Evolutionary conservation across 371 early-diverging fungal species (phyloP).

Genomic region (Circinella minor): DNA sequence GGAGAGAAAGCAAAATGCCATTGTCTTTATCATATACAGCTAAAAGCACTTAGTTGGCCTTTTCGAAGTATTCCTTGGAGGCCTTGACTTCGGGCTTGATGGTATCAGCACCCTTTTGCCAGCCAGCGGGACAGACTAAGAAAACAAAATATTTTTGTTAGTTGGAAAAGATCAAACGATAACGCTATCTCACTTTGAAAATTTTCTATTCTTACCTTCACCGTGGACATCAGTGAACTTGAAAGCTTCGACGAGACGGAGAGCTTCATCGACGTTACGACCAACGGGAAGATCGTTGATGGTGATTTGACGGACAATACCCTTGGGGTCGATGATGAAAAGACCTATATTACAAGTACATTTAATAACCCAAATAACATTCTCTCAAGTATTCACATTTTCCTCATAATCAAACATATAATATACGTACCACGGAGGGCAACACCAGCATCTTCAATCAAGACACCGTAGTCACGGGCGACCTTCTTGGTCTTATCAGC

Average conservation of each 20-base stretch:
- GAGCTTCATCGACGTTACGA: constrained; percentile 71
- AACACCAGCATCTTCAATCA: constrained; percentile 66
- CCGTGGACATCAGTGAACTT: constrained; percentile 75
- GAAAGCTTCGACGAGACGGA: constrained; percentile 82
- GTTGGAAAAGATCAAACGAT: too few relatives aligned
- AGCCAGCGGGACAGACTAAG: constrained; percentile 57
- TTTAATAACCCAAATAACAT: too few relatives aligned
- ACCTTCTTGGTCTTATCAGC: constrained; percentile 78
- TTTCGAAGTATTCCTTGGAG: constrained; percentile 81
- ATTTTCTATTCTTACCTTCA: constrained; percentile 20
- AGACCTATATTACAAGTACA: constrained; percentile 28
- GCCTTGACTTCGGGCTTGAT: constrained; percentile 70
- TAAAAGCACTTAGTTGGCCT: constrained; percentile 19
- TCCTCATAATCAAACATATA: too few relatives aligned
- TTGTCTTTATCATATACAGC: neutral
- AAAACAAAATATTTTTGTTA: too few relatives aligned
- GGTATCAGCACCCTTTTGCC: constrained; percentile 71
- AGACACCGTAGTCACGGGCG: constrained; percentile 72
- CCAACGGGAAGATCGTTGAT: constrained; percentile 81
- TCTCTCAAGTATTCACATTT: too few relatives aligned
- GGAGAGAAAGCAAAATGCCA: neutral
- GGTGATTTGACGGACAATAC: constrained; percentile 57
- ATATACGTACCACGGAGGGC: constrained; percentile 44
- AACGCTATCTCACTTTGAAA: too few relatives aligned
- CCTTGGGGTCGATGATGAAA: constrained; percentile 81